phyloP scores from a whole-genome alignment of 2,329 filamentous ascomycete genomes.

The Hymenoscyphus linearis region DNA sequence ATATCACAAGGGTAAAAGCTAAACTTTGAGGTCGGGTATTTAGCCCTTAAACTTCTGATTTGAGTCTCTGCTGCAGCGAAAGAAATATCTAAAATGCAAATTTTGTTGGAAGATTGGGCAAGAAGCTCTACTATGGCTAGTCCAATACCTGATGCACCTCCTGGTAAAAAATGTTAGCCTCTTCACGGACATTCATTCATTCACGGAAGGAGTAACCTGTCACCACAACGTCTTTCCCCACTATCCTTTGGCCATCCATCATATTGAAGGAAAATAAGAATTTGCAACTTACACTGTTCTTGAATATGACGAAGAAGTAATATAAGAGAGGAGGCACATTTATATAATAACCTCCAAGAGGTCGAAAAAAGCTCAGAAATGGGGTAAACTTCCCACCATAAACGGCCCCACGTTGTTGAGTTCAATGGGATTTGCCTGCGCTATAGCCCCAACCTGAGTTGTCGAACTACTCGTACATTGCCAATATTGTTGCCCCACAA shows the following conservation, averaged over 20 bases:
- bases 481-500: neutral
- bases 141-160: conserved; percentile 70
- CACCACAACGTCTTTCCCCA: neutral
- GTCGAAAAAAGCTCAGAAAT: neutral
- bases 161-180: conserved; percentile 47
- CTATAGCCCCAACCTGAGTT: neutral
- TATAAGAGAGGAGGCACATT: no score
- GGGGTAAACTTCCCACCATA: neutral
- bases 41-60: conserved; percentile 10
- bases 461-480: neutral
- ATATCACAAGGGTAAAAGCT: conserved; percentile 26
- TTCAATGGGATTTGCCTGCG: neutral
- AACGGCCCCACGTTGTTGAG: neutral
- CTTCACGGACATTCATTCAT: neutral
- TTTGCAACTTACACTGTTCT: neutral
- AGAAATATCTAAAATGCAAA: conserved; percentile 21
- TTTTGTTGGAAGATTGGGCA: conserved; percentile 9
- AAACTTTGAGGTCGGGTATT: conserved; percentile 16
- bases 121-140: conserved; percentile 58
- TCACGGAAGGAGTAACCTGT: neutral
- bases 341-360: neutral
- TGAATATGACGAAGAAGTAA: no score
- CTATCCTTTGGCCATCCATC: neutral
- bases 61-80: conserved; percentile 21
- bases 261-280: neutral